A percentile compares a stretch with the other conserved stretches of the same genome.
These are phyloP conservation scores for Entonaema liquescens DNA, from an alignment of 495 filamentous ascomycete genomes.

Conservation along the genomic window DNA sequence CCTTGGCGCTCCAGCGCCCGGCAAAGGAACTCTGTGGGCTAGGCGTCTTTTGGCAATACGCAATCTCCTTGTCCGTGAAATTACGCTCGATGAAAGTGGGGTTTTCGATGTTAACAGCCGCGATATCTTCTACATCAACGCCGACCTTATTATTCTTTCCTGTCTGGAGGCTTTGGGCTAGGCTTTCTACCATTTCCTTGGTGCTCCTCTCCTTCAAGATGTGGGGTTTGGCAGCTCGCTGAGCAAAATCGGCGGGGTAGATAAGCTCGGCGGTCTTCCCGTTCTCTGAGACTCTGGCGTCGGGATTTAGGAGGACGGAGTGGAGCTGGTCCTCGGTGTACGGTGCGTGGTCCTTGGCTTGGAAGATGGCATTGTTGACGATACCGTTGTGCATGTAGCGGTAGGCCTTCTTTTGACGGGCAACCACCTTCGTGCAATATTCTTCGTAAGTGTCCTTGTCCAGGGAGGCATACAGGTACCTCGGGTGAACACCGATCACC, in stretches of 20 bases:
- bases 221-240: slow-evolving; percentile 48
- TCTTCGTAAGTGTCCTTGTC: slow-evolving; percentile 81
- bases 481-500: slow-evolving; percentile 94
- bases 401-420: slow-evolving; percentile 97
- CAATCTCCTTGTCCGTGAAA: slow-evolving; percentile 83
- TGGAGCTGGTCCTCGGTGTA: slow-evolving; percentile 88
- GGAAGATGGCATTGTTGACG: slow-evolving; percentile 97
- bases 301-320: slow-evolving; percentile 93
- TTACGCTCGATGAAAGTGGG: slow-evolving; percentile 95
- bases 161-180: slow-evolving; percentile 75
- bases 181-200: slow-evolving; percentile 76
- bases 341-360: slow-evolving; percentile 88
- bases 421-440: slow-evolving; percentile 87
- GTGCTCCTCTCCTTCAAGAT: slow-evolving; percentile 67
- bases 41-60: slow-evolving; percentile 80
- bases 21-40: slow-evolving; percentile 86
- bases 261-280: slow-evolving; percentile 81
- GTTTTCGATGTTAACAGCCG: slow-evolving; percentile 87
- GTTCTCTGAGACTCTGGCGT: slow-evolving; percentile 83
- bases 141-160: slow-evolving; percentile 81
- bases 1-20: slow-evolving; percentile 95
- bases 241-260: slow-evolving; percentile 73
- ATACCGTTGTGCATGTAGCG: slow-evolving; percentile 96
- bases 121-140: slow-evolving; percentile 88
- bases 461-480: slow-evolving; percentile 94